Percentiles rank a stretch among this genome's conserved stretches.
Evolutionary conservation across 768 basidiomycete genomes (phyloP).

Genomic region (Paxillus involutus): DNA sequence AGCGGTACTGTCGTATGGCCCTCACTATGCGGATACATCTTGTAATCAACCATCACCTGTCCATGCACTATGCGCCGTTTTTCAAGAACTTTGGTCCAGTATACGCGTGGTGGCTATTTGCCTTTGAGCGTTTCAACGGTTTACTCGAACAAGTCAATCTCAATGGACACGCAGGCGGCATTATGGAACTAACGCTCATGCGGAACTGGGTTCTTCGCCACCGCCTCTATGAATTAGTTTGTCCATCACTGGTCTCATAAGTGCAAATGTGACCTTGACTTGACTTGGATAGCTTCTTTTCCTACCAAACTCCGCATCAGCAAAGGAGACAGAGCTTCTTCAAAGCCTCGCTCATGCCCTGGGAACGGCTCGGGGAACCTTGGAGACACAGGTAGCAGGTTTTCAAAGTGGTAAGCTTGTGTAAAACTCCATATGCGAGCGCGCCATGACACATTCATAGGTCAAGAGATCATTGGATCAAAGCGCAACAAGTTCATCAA

Average conservation of each 20-base stretch:
- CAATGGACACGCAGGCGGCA: constrained; percentile 31
- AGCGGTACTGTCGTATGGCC: too few species aligned
- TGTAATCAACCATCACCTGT: constrained; percentile 31
- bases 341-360: neutral
- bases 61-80: constrained; percentile 23
- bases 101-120: constrained; percentile 37
- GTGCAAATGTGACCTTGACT: neutral
- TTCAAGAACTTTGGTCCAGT: constrained; percentile 30
- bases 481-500: neutral
- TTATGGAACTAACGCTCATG: constrained; percentile 31
- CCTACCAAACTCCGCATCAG: neutral
- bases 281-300: neutral
- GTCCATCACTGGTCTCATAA: too few species aligned
- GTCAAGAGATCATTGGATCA: neutral
- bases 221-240: neutral
- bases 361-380: neutral
- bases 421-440: neutral
- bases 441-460: neutral
- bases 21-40: neutral
- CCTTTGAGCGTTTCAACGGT: constrained; percentile 36
- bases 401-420: neutral
- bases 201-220: constrained; percentile 22
- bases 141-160: constrained; percentile 31
- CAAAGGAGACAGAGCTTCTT: neutral
- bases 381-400: neutral